Evolutionary conservation across 164 flowering plant species (phyloP).

Genomic region (Sextonia rubra): DNA sequence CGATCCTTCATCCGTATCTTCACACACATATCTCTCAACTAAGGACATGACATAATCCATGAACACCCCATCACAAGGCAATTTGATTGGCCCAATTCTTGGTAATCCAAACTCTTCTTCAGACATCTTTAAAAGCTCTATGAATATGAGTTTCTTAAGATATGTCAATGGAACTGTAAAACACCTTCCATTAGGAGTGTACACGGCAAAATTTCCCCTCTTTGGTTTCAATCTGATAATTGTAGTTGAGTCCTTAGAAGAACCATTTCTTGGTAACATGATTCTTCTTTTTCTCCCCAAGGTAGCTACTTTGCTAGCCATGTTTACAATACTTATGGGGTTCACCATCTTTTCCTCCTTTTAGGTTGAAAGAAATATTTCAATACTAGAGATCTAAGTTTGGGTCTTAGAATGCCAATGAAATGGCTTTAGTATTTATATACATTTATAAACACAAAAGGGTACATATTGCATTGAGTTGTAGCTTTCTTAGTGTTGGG

Average conservation of each 20-base stretch:
- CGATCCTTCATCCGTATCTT: slow-evolving; percentile 4
- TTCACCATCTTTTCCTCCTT: no score
- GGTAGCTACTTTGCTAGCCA: not conserved
- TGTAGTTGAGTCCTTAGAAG: no score
- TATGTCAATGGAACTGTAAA: slow-evolving; percentile 2
- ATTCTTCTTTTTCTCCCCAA: not conserved
- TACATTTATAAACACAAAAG: not conserved
- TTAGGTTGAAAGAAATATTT: no score
- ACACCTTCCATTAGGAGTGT: slow-evolving; percentile 4
- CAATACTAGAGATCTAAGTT: no score
- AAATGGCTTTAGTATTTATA: no score
- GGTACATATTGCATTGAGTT: not conserved
- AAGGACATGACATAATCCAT: slow-evolving; percentile 10
- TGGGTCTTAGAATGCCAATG: no score
- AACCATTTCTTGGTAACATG: not conserved
- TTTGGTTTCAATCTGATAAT: not conserved
- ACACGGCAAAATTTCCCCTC: slow-evolving; percentile 4
- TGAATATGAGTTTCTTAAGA: slow-evolving; percentile 10
- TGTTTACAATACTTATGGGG: not conserved
- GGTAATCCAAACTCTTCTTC: slow-evolving; percentile 13
- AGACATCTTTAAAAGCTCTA: slow-evolving; percentile 13
- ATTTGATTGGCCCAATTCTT: slow-evolving; percentile 4
- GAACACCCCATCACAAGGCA: slow-evolving; percentile 12
- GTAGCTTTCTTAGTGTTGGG: not conserved
- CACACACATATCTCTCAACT: not conserved